Conservation (phyloP, 2,329 filamentous ascomycete genomes). For the Talaromyces sp. region DNA sequence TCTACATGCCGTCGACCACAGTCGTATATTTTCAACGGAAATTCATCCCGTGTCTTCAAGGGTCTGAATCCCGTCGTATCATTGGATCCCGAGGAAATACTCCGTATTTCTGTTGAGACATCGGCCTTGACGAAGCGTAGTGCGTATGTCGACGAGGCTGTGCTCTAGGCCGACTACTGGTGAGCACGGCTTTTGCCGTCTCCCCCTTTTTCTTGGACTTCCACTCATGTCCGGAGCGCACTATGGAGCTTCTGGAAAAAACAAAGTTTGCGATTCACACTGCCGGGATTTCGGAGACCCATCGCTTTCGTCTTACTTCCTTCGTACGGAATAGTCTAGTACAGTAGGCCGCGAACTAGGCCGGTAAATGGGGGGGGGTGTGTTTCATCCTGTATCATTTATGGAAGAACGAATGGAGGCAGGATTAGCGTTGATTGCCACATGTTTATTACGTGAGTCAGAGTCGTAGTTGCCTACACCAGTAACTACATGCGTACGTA, state of each 20-base stretch:
- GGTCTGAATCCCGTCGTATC: not conserved
- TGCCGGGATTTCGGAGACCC: slow-evolving; percentile 5
- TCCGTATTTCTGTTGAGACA: not conserved
- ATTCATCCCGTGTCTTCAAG: not conserved
- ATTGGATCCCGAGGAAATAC: not conserved
- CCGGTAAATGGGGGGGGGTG: not conserved
- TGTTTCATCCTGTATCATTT: slow-evolving; percentile 6
- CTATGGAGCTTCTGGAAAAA: slow-evolving; percentile 10
- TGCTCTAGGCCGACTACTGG: not conserved
- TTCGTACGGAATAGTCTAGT: not conserved
- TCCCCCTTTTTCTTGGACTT: not conserved
- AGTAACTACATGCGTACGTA: not conserved
- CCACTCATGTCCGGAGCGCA: not conserved
- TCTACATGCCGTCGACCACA: not conserved
- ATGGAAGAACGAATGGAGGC: not conserved
- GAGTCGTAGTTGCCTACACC: not conserved
- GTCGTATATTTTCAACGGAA: not conserved
- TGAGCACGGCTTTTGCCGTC: not conserved
- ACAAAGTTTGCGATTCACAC: slow-evolving; percentile 1
- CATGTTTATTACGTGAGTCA: not conserved
- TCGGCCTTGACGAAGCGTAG: not conserved
- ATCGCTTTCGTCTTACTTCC: not conserved
- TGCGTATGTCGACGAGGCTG: not conserved
- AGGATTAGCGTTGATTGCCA: slow-evolving; percentile 3
- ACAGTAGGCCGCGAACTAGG: slow-evolving; percentile 1